Evolutionary conservation across 2,329 filamentous ascomycete species (phyloP).

Genomic region (Magnaporthiopsis rhizophila): DNA sequence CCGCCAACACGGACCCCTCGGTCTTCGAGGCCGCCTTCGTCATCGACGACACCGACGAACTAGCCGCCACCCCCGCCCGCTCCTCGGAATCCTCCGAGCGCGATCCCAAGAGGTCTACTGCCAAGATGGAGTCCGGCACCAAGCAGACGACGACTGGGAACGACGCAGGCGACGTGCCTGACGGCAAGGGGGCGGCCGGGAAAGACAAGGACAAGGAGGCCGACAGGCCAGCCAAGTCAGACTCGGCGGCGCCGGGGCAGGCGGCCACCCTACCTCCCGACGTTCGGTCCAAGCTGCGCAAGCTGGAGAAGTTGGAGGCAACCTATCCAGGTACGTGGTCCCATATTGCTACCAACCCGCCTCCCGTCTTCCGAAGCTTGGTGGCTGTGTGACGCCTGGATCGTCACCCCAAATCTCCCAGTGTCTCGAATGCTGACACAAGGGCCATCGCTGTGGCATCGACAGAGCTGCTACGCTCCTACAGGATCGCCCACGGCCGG

Average conservation of each 20-base stretch:
- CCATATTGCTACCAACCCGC: neutral
- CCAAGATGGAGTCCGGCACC: conserved; percentile 7
- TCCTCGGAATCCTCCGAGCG: neutral
- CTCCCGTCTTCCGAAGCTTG: neutral
- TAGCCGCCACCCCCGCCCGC: conserved; percentile 35
- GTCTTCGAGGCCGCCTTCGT: conserved; percentile 84
- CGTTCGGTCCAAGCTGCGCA: conserved; percentile 66
- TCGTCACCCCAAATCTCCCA: conserved; percentile 4
- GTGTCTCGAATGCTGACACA: conserved; percentile 2
- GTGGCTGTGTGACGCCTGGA: conserved; percentile 5
- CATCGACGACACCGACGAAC: conserved; percentile 72
- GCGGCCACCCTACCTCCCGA: conserved; percentile 52
- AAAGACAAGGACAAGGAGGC: conserved; percentile 7
- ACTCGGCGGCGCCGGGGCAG: conserved; percentile 7
- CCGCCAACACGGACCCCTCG: conserved; percentile 66
- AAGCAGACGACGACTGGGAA: neutral
- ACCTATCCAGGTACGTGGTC: conserved; percentile 53
- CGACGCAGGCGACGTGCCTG: neutral
- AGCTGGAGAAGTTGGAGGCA: conserved; percentile 81
- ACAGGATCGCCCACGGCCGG: conserved; percentile 81
- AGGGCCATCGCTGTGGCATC: neutral
- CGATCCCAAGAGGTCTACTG: conserved; percentile 3
- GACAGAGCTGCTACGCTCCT: conserved; percentile 82
- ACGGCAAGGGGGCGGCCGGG: neutral
- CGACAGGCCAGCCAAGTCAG: neutral